A percentile compares a stretch with the other conserved stretches of the same genome.
Conservation (phyloP, 1,139 yeast species). For the Lodderomyces parapsilosis region DNA sequence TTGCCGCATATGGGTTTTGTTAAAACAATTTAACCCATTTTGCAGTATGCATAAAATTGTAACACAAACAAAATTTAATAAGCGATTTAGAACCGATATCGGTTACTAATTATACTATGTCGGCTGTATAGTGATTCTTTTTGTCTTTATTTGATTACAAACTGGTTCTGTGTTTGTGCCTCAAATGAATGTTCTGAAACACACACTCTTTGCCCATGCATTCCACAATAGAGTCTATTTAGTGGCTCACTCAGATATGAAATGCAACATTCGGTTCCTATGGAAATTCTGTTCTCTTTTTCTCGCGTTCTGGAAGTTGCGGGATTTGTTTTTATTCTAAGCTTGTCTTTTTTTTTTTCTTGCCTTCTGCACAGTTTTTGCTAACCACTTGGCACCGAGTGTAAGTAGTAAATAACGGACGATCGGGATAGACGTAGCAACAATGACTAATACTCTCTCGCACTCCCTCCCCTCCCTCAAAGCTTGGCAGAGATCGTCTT, state of each 20-base stretch:
- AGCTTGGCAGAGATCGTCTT: too few species aligned
- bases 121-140: neutral
- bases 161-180: neutral
- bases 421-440: neutral
- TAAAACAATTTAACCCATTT: neutral
- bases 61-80: neutral
- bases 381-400: neutral
- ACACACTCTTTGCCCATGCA: too few species aligned
- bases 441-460: too few species aligned
- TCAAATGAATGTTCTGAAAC: too few species aligned
- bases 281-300: neutral
- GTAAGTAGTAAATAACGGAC: neutral
- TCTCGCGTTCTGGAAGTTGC: neutral
- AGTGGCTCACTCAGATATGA: neutral
- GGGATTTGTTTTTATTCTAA: neutral
- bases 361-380: neutral
- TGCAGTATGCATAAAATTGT: slow-evolving; percentile 1
- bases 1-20: neutral
- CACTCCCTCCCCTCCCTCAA: too few species aligned
- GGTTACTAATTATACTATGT: neutral
- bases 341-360: neutral
- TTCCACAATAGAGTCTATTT: neutral
- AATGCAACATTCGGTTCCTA: neutral
- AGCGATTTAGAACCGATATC: neutral
- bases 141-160: neutral